phyloP scores from a whole-genome alignment of 768 basidiomycete genomes.

The Solioccasus polychromus region DNA sequence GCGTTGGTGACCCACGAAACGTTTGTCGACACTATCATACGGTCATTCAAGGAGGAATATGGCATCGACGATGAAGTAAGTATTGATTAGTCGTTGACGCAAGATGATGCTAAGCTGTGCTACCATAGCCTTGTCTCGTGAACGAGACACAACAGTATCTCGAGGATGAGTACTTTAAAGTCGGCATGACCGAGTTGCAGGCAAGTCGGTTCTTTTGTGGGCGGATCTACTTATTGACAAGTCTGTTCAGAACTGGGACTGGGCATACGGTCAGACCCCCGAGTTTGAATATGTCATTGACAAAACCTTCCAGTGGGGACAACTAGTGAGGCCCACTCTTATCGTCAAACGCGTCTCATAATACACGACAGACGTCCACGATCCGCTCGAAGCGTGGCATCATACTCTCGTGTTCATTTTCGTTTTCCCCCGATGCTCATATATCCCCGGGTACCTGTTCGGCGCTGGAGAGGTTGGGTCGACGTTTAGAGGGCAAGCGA shows the following conservation, averaged over 20 bases:
- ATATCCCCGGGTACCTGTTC: neutral
- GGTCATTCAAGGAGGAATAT: conserved; percentile 66
- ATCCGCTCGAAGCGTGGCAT: conserved; percentile 66
- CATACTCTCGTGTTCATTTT: conserved; percentile 48
- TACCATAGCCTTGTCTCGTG: conserved; percentile 38
- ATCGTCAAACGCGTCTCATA: neutral
- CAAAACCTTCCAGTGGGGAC: conserved; percentile 50
- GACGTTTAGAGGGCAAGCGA: conserved; percentile 31
- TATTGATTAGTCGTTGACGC: too few relatives aligned
- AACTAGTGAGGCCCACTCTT: conserved; percentile 33
- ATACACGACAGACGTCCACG: conserved; percentile 35
- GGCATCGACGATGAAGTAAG: conserved; percentile 34
- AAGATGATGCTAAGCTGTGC: too few relatives aligned
- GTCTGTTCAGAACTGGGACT: conserved; percentile 78
- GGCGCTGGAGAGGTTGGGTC: conserved; percentile 24
- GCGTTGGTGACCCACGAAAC: conserved; percentile 55
- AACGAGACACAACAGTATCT: conserved; percentile 45
- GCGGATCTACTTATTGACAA: neutral
- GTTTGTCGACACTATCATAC: conserved; percentile 68
- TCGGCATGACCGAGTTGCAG: conserved; percentile 71
- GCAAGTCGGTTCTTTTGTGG: conserved; percentile 37
- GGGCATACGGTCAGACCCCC: conserved; percentile 91
- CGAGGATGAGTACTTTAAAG: conserved; percentile 55
- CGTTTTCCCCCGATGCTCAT: conserved; percentile 20
- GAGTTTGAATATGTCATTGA: conserved; percentile 72